Conservation (phyloP, 108 stramenopile genomes). For the Nitzschia palea region DNA sequence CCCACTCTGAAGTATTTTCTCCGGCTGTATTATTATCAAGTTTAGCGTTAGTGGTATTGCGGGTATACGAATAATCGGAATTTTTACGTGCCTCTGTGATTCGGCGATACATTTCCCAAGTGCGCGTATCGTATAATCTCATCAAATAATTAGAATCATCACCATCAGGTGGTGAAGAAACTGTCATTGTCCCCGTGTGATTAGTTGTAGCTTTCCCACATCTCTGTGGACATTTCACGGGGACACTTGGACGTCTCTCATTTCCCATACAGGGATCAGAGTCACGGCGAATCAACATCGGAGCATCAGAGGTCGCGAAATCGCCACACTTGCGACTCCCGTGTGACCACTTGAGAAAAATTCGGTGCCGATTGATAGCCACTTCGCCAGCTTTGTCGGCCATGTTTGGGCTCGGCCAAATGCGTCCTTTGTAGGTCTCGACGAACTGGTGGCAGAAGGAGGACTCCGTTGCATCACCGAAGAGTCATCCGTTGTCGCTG, state of each 20-base stretch:
- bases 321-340: not conserved
- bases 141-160: slow-evolving; percentile 26
- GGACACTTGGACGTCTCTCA: not conserved
- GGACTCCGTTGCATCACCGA: not conserved
- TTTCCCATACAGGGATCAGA: not conserved
- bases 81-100: slow-evolving; percentile 39
- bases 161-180: slow-evolving; percentile 19
- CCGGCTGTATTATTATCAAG: not conserved
- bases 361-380: not conserved
- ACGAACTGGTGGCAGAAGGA: not conserved
- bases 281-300: not conserved
- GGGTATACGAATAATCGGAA: not conserved
- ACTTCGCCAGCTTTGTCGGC: not conserved
- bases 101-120: slow-evolving; percentile 50
- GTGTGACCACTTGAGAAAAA: not conserved
- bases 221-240: not conserved
- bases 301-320: not conserved
- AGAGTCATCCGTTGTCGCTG: not conserved
- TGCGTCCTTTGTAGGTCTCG: not conserved
- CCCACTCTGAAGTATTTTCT: slow-evolving; percentile 10
- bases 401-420: not conserved
- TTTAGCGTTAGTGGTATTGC: not conserved
- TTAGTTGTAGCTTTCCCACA: not conserved
- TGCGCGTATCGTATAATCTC: slow-evolving; percentile 40
- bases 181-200: not conserved